Conservation (phyloP, 352 stramenopile species). For the Phytophthora macrochlamydospora region DNA sequence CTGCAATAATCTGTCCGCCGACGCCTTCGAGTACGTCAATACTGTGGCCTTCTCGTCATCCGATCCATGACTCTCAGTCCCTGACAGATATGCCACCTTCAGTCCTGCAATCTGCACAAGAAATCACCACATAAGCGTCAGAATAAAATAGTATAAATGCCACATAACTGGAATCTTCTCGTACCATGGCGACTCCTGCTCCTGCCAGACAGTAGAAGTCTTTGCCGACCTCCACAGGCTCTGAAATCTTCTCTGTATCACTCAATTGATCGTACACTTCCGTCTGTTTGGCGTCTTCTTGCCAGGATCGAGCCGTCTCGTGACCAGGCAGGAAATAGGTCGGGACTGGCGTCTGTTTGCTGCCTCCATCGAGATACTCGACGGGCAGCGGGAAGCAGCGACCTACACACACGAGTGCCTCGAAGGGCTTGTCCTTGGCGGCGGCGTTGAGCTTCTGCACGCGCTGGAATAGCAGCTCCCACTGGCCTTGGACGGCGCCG, state of each 20-base stretch:
- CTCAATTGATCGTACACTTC: constrained; percentile 48
- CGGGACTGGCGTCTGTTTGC: constrained; percentile 46
- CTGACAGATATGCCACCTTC: constrained; percentile 48
- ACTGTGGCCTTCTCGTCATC: constrained; percentile 35
- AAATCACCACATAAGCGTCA: constrained; percentile 6
- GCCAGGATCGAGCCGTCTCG: constrained; percentile 30
- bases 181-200: constrained; percentile 46
- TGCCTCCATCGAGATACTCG: constrained; percentile 45
- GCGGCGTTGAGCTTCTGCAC: constrained; percentile 69
- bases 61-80: constrained; percentile 24
- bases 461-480: constrained; percentile 71
- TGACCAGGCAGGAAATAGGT: constrained; percentile 64
- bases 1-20: constrained; percentile 28
- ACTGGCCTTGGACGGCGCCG: constrained; percentile 63
- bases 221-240: constrained; percentile 47
- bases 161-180: constrained; percentile 3
- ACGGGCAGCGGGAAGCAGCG: constrained; percentile 57
- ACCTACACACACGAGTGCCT: constrained; percentile 67
- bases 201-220: constrained; percentile 59
- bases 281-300: constrained; percentile 37
- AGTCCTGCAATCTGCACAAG: constrained; percentile 43
- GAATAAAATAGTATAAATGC: not conserved
- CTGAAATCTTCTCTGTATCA: constrained; percentile 6
- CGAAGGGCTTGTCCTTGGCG: constrained; percentile 58
- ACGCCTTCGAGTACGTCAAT: constrained; percentile 37